Conservation (phyloP, 2,329 filamentous ascomycete genomes). For the Colletotrichum neosansevieriae region DNA sequence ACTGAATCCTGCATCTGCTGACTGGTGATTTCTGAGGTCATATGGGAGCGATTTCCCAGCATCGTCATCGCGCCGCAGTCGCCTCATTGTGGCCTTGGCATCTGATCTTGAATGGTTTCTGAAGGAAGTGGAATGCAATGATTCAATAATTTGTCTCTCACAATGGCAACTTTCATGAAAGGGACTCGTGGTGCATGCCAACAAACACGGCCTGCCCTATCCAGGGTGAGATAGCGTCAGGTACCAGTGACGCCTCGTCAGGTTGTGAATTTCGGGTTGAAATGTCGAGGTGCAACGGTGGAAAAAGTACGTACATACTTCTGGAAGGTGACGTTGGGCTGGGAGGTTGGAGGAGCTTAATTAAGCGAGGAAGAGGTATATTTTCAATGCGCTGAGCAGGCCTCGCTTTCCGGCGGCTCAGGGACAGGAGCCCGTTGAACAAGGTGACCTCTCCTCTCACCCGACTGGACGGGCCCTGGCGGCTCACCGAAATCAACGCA, state of each 20-base stretch:
- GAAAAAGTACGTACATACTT: background rate
- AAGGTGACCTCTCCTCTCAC: background rate
- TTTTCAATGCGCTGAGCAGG: background rate
- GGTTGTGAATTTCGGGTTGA: background rate
- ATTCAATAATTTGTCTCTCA: background rate
- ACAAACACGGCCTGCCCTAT: background rate
- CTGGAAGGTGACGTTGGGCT: background rate
- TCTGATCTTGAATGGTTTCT: background rate
- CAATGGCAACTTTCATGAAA: conserved; percentile 5
- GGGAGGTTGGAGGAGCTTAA: background rate
- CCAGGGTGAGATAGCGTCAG: conserved; percentile 26
- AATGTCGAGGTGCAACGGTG: conserved; percentile 3
- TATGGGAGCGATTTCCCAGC: background rate
- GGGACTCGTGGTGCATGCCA: conserved; percentile 4
- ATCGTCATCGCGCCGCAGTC: conserved; percentile 3
- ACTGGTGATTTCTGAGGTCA: background rate
- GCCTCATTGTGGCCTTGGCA: background rate
- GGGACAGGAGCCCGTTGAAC: background rate
- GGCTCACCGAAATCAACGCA: conserved; percentile 1
- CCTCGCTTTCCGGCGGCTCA: conserved; percentile 20
- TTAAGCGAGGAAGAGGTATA: background rate
- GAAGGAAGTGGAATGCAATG: background rate
- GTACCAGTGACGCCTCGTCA: conserved; percentile 19
- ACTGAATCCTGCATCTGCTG: too few relatives aligned
- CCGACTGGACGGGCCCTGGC: too few relatives aligned